phyloP scores from a whole-genome alignment of 108 stramenopile genomes.

The Nitzschia palea region DNA sequence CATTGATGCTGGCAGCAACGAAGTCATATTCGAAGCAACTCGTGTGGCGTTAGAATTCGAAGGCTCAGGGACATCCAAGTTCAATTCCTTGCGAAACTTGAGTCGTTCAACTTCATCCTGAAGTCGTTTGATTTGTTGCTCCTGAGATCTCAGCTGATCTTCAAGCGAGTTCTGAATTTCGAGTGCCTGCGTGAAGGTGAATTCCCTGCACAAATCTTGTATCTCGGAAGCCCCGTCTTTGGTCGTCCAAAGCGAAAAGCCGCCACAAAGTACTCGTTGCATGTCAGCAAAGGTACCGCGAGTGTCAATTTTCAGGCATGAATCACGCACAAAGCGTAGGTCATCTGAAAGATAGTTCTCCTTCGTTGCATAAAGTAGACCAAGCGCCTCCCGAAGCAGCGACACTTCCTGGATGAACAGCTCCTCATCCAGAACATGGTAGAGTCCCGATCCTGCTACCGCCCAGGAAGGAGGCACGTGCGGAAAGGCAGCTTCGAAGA shows the following conservation, averaged over 20 bases:
- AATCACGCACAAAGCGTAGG: conserved; percentile 27
- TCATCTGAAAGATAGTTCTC: conserved; percentile 13
- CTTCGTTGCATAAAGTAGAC: conserved; percentile 13
- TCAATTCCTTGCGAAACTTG: conserved; percentile 28
- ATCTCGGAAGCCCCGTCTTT: conserved; percentile 17
- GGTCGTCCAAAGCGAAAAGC: conserved; percentile 39
- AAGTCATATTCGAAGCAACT: neutral
- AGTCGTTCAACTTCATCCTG: conserved; percentile 31
- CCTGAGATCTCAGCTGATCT: conserved; percentile 24
- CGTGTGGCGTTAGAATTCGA: neutral
- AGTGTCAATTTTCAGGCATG: conserved; percentile 34
- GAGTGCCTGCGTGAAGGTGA: conserved; percentile 30
- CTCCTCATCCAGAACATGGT: conserved; percentile 30
- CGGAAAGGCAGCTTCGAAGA: conserved; percentile 54
- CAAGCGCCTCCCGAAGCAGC: conserved; percentile 28
- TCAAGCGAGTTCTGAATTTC: conserved; percentile 23
- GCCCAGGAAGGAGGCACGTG: conserved; percentile 51
- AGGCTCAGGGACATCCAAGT: conserved; percentile 22
- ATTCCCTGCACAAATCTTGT: conserved; percentile 16
- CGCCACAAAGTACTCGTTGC: conserved; percentile 42
- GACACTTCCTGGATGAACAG: conserved; percentile 20
- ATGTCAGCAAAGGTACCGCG: conserved; percentile 43
- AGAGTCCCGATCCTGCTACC: conserved; percentile 22
- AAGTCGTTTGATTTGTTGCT: conserved; percentile 26
- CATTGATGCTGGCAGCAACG: no score